Conservation (phyloP, 2,329 filamentous ascomycete species). For the Colletotrichum sp. region DNA sequence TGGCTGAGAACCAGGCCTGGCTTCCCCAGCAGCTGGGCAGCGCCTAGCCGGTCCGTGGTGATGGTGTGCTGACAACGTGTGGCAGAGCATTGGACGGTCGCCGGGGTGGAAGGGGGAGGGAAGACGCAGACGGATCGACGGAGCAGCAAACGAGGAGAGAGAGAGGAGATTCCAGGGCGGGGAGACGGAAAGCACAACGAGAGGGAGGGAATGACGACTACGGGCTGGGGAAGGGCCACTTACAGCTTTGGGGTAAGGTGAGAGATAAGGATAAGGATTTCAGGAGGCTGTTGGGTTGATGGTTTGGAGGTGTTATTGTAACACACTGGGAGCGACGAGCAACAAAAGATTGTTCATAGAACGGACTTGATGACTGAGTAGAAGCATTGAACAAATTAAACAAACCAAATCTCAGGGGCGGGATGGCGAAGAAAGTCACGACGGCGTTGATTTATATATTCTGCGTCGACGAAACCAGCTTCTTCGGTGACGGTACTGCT, state of each 20-base stretch:
- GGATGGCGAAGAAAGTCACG: background rate
- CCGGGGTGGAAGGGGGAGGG: background rate
- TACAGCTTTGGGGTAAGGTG: slow-evolving; percentile 1
- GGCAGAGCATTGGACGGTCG: slow-evolving; percentile 7
- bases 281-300: background rate
- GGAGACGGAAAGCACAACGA: background rate
- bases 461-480: slow-evolving; percentile 20
- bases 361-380: background rate
- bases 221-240: slow-evolving; percentile 1
- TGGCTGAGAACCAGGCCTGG: background rate
- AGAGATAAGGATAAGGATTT: slow-evolving; percentile 3
- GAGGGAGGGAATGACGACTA: background rate
- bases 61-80: slow-evolving; percentile 15
- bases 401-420: background rate
- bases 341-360: background rate
- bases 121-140: background rate
- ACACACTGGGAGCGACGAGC: background rate
- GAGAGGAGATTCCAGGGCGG: background rate
- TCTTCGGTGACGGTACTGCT: slow-evolving; percentile 14
- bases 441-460: slow-evolving; percentile 18
- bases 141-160: background rate
- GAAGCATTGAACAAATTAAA: slow-evolving; percentile 17
- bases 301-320: slow-evolving; percentile 5
- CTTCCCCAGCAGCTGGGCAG: background rate
- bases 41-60: background rate